A percentile compares a stretch with the other conserved stretches of the same genome.
These are phyloP conservation scores for Penicillium robsamsonii DNA, from an alignment of 495 filamentous ascomycete species.

Conservation along the genomic window DNA sequence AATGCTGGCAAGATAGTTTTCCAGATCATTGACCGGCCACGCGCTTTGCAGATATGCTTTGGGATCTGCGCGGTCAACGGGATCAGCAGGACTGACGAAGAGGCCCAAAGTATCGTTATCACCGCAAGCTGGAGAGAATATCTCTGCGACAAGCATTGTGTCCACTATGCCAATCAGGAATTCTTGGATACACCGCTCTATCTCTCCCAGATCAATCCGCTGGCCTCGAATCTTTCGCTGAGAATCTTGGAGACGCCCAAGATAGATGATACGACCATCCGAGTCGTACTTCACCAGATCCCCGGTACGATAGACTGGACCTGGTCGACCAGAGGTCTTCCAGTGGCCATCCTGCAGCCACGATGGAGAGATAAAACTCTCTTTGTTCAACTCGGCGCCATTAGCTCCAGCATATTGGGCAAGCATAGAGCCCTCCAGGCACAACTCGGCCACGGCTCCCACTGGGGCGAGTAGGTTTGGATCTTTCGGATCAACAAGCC, in stretches of 20 bases:
- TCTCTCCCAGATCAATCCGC: neutral
- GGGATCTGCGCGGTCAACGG: neutral
- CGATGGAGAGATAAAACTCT: neutral
- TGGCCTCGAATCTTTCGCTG: slow-evolving; percentile 2
- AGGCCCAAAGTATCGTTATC: neutral
- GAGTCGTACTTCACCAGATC: neutral
- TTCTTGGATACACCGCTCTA: neutral
- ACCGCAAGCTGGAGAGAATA: neutral
- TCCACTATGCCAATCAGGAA: neutral
- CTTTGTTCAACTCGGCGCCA: neutral
- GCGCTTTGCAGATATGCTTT: neutral
- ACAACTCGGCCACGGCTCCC: neutral
- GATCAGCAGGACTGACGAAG: neutral
- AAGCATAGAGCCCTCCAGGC: neutral
- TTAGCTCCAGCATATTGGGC: neutral
- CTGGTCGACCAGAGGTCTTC: neutral
- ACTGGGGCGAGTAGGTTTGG: neutral
- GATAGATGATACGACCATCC: neutral
- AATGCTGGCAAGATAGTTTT: neutral
- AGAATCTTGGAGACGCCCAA: neutral
- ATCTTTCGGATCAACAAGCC: neutral
- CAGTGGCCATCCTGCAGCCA: neutral
- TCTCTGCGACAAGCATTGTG: neutral
- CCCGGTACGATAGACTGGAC: neutral
- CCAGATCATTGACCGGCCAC: neutral